Base-by-base conservation (phyloP, 805 yeast species). In the Yarrowia sp. region DNA sequence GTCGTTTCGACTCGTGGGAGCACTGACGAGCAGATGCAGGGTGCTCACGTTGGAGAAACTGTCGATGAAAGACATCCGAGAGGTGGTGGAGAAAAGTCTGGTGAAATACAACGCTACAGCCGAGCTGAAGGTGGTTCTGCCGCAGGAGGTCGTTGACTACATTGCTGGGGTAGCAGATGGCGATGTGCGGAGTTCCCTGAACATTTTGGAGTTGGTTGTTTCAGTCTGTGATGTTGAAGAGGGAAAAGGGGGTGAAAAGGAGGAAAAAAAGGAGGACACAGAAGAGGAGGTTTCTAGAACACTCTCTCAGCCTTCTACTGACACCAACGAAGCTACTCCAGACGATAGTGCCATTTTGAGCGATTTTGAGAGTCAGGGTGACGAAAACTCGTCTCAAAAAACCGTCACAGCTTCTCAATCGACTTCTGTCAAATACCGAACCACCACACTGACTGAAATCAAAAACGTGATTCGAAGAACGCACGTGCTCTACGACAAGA, bases 151-250 rank as follows among this genome's bases (percentile, higher is more conserved):
- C 0, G 78, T 89, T 46, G 86, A 86, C 46, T 88, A 91, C 74
- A 79, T 94, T 6, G 88, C 91, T 4, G 86, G 85, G 53, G 78
- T 92, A 9, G 84, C 96, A 0, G 87, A 89, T 71, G 99, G 99
- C 1, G 98, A 95, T 75, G 92, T 97, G 0, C 80, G 99, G 64
- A 84, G 87, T 24, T 95, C 96, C 0, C 79, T 95, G 34, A 92
- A 93, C 70, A 78, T 92, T 53, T 75, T 95, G 46, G 99, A 94
- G 73, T 81, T 92, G 3, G 75, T 73, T 8, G 50, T 73, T 9
- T 68, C 46, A 14, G 52, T 66, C 30, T 61, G 53, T 20, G 34
- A 70, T 68, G 3, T 40, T 2, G 60, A 49, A 71, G 83, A 47
- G 73, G 80, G 61, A 64, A 76, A 58, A 68, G 67, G 74, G 71